Percentiles rank a stretch among this genome's conserved stretches.
phyloP scores from a whole-genome alignment of 2,329 filamentous ascomycete species.

The Ascochyta clinopodiicola region DNA sequence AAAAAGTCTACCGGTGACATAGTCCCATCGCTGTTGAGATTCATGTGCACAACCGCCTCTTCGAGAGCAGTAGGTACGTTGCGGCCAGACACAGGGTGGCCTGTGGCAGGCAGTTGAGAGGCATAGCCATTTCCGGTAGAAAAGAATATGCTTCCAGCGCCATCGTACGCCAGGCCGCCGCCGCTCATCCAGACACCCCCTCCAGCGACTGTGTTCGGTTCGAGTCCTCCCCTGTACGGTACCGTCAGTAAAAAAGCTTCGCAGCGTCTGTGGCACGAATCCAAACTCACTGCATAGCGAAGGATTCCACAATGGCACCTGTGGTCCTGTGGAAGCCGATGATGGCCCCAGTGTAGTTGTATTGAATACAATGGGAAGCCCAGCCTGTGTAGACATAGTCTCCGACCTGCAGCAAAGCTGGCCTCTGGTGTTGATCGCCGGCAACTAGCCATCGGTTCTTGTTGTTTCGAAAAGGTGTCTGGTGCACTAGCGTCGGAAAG shows the following conservation, averaged over 20 bases:
- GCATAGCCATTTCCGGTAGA: constrained; percentile 58
- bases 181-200: constrained; percentile 60
- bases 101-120: constrained; percentile 50
- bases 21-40: constrained; percentile 53
- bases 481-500: constrained; percentile 55
- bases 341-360: constrained; percentile 60
- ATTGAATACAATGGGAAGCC: constrained; percentile 60
- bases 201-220: constrained; percentile 49
- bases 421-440: constrained; percentile 57
- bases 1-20: constrained; percentile 58
- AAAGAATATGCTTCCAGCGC: constrained; percentile 56
- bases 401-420: constrained; percentile 55
- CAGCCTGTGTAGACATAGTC: constrained; percentile 59
- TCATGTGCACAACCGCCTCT: constrained; percentile 59
- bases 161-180: constrained; percentile 57
- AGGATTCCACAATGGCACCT: constrained; percentile 54
- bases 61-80: constrained; percentile 56
- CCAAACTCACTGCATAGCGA: constrained; percentile 37
- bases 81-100: constrained; percentile 53
- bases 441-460: constrained; percentile 54
- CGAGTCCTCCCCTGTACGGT: constrained; percentile 49
- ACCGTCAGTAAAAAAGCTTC: neutral
- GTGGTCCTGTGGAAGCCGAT: constrained; percentile 57
- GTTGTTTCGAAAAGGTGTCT: constrained; percentile 55
- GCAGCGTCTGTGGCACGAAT: neutral